Evolutionary conservation across 768 basidiomycete species (phyloP), one percentile per base, ranked within the genome.

Genomic region (Saitozyma podzolica): DNA sequence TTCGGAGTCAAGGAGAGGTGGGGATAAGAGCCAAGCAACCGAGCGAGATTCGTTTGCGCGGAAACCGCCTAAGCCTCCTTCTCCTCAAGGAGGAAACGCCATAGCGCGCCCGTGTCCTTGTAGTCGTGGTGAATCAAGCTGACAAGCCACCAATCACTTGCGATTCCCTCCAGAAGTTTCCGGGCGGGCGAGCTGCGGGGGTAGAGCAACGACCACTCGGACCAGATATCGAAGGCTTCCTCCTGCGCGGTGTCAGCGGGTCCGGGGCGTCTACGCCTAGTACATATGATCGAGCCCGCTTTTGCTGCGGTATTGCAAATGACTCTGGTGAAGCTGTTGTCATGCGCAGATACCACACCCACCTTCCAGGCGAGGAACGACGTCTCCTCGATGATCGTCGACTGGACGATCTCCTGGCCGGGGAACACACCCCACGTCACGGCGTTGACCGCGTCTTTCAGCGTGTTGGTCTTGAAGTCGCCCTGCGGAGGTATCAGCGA

Each of bases 371-470:
- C 88, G 42, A 91, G 80, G 83, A 99, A 99, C 13, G 92, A 95
- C 74, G 92, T 89, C 54, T 86, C 86, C 75, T 97, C 96, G 42
- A 99, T 98, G 68, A 98, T 92, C 0, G 96, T 99, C 6, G 95
- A 91, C 73, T 97, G 95, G 1, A 88, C 86, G 51, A 99, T 89
- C 80, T 99, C 96, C 75, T 96, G 90, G 0, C 92, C 96, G 0
- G 93, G 91, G 78, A 99, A 99, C 7, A 98, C 88, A 59, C 94
- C 96, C 96, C 96, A 99, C 0, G 96, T 99, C 8, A 99, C 96
- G 0, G 93, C 94, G 78, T 97, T 97, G 59, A 90, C 85, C 13
- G 86, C 89, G 41, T 85, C 86, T 51, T 88, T 86, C 0, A 85
- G 83, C 20, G 95, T 86, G 75, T 96, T 98, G 11, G 86, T 92